These are phyloP conservation scores for Marchantia polymorpha DNA, from an alignment of 225 moss, liverwort and hornwort species.

Conservation along the genomic window DNA sequence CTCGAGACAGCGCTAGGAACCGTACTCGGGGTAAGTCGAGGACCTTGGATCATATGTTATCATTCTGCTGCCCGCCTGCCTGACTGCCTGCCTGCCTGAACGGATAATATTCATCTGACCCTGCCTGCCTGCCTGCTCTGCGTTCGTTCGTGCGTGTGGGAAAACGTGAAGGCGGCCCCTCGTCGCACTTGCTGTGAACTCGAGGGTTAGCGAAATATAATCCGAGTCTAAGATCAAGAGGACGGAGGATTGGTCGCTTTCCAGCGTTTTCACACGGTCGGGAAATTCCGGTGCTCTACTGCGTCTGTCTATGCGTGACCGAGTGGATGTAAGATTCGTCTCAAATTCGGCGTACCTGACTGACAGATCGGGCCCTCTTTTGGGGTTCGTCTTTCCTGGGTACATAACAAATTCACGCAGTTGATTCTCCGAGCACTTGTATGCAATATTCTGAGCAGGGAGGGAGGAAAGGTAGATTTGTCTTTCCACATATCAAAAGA, in stretches of 20 bases:
- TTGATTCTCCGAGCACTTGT: neutral
- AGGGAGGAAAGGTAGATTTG: conserved; percentile 4
- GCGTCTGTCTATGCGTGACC: neutral
- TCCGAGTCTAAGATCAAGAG: too few relatives aligned
- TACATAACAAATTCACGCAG: neutral
- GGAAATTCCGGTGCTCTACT: neutral
- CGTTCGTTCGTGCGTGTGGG: neutral
- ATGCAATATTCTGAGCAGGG: neutral
- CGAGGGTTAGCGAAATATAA: too few relatives aligned
- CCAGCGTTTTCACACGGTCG: neutral
- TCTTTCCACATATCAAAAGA: neutral
- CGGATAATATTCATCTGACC: neutral
- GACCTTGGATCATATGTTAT: neutral
- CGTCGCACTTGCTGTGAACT: neutral
- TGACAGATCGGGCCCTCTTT: neutral
- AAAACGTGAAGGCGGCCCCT: neutral
- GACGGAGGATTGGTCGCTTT: neutral
- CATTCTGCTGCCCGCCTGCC: neutral
- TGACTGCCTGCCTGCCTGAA: too few relatives aligned
- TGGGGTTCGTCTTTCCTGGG: neutral
- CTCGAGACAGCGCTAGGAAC: neutral
- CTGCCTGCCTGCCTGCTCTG: neutral
- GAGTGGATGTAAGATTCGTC: neutral
- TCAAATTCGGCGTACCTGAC: neutral
- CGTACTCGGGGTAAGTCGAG: neutral